Percentiles rank a stretch among this genome's conserved stretches.
phyloP scores from a whole-genome alignment of 768 basidiomycete genomes.

The Boletellus sp. region DNA sequence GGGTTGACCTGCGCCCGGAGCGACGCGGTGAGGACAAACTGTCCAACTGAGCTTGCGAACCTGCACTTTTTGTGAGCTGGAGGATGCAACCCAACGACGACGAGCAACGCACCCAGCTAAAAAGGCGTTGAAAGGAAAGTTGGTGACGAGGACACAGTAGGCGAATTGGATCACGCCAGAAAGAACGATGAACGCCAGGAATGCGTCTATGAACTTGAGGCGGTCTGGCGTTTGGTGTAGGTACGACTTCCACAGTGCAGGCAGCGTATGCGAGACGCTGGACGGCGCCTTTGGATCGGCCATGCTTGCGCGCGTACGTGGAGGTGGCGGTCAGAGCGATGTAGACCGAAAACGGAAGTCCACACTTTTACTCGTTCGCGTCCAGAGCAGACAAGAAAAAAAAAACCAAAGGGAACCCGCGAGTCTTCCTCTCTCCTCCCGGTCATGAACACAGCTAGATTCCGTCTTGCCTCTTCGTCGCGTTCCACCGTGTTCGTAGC shows the following conservation, averaged over 20 bases:
- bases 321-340: conserved; percentile 6
- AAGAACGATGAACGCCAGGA: conserved; percentile 88
- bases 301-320: conserved; percentile 31
- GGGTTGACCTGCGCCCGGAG: conserved; percentile 91
- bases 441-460: conserved; percentile 20
- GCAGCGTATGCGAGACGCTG: conserved; percentile 34
- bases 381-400: conserved; percentile 7
- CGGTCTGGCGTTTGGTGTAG: conserved; percentile 70
- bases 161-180: conserved; percentile 87
- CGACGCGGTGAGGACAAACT: conserved; percentile 93
- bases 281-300: conserved; percentile 33
- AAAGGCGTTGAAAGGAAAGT: conserved; percentile 97
- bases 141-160: conserved; percentile 88
- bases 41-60: conserved; percentile 90
- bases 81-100: neutral
- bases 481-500: conserved; percentile 12
- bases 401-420: neutral
- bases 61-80: conserved; percentile 40
- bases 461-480: conserved; percentile 24
- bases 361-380: neutral
- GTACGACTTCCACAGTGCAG: conserved; percentile 75
- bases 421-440: neutral
- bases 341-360: conserved; percentile 15
- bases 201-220: conserved; percentile 91
- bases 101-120: conserved; percentile 73